Evolutionary conservation across 495 filamentous ascomycete species (phyloP).

Genomic region (Endocarpon pusillum): DNA sequence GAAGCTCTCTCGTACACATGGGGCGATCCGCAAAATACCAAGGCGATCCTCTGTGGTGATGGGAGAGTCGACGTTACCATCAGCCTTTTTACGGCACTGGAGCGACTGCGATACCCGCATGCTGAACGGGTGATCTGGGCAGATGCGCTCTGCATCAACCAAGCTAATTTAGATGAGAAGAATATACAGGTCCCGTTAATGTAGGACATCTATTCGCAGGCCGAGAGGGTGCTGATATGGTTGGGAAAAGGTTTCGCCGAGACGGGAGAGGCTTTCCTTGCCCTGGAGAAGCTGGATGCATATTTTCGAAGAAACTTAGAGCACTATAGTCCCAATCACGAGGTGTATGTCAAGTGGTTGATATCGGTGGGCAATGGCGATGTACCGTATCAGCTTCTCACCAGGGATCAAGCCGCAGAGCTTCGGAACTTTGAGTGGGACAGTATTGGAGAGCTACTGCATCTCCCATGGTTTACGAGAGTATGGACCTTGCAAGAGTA

Average conservation of each 20-base stretch:
- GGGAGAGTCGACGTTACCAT: conserved; percentile 9
- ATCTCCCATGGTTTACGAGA: conserved; percentile 6
- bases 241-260: conserved; percentile 8
- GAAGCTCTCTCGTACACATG: conserved; percentile 24
- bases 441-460: no score
- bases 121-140: conserved; percentile 14
- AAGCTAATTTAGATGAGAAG: conserved; percentile 15
- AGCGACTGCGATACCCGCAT: conserved; percentile 12
- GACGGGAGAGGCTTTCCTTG: no score
- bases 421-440: no score
- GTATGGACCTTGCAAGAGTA: conserved; percentile 6
- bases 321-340: no score
- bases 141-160: conserved; percentile 21
- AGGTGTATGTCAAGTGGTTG: no score
- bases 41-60: conserved; percentile 9
- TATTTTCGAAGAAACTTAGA: no score
- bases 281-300: no score
- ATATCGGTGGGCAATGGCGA: no score
- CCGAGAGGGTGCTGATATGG: conserved; percentile 13
- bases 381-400: no score
- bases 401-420: no score
- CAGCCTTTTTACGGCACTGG: conserved; percentile 14
- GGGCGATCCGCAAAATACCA: conserved; percentile 10
- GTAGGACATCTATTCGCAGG: conserved; percentile 14
- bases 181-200: conserved; percentile 16